These are phyloP conservation scores for Aspergillus floridensis DNA, from an alignment of 2,329 filamentous ascomycete species.

Conservation along the genomic window DNA sequence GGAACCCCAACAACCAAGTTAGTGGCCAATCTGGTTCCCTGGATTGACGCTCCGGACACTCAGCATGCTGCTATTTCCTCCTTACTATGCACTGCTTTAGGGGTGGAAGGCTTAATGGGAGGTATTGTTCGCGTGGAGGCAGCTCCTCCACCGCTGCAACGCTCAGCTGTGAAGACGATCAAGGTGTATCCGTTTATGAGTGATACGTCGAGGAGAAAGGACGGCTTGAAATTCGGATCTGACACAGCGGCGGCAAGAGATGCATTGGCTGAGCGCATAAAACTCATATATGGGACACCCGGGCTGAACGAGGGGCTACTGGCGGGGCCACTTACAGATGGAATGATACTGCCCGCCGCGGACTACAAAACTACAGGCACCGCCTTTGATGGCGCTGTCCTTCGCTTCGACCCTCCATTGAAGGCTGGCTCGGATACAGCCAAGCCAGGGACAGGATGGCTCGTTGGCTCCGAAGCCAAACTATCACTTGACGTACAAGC, in stretches of 20 bases:
- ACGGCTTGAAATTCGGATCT: conserved; percentile 79
- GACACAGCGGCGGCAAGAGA: conserved; percentile 81
- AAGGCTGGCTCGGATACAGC: conserved; percentile 33
- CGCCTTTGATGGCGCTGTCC: conserved; percentile 78
- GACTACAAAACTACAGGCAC: conserved; percentile 54
- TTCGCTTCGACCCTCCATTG: conserved; percentile 68
- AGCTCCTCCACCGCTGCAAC: conserved; percentile 68
- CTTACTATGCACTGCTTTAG: conserved; percentile 70
- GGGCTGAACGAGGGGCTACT: conserved; percentile 63
- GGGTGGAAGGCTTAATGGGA: conserved; percentile 71
- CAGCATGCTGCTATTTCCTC: conserved; percentile 77
- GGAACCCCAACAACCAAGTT: conserved; percentile 63
- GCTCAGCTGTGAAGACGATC: conserved; percentile 64
- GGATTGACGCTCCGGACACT: conserved; percentile 83
- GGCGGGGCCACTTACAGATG: conserved; percentile 83
- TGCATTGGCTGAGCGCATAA: conserved; percentile 67
- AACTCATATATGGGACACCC: conserved; percentile 64
- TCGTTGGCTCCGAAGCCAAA: conserved; percentile 73
- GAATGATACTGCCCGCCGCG: conserved; percentile 69
- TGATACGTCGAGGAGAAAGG: conserved; percentile 53
- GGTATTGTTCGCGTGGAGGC: conserved; percentile 84
- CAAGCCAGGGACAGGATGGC: conserved; percentile 57
- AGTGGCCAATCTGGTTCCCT: conserved; percentile 70
- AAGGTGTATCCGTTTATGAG: conserved; percentile 78
- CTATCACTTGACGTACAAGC: conserved; percentile 72